Evolutionary conservation across 495 filamentous ascomycete species (phyloP).

Genomic region (Penicillium ucsense): DNA sequence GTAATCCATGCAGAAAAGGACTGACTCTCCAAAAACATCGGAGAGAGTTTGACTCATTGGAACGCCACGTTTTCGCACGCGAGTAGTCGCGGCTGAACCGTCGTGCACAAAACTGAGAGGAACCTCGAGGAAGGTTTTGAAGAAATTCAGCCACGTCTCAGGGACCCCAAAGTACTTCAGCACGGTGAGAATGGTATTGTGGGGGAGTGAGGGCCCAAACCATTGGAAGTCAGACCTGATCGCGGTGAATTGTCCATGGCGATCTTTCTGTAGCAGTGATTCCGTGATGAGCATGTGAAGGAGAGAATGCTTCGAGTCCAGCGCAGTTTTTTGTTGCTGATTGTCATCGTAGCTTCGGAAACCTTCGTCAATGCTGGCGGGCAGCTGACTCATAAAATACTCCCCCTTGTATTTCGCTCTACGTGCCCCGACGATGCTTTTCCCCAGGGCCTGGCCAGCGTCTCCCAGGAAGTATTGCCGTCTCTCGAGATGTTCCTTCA

Average conservation of each 20-base stretch:
- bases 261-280: slow-evolving; percentile 46
- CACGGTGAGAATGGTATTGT: slow-evolving; percentile 46
- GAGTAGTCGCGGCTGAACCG: slow-evolving; percentile 27
- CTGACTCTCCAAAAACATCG: slow-evolving; percentile 47
- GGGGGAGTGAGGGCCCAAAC: slow-evolving; percentile 52
- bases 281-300: slow-evolving; percentile 55
- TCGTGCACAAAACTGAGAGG: slow-evolving; percentile 52
- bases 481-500: slow-evolving; percentile 28
- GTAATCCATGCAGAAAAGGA: slow-evolving; percentile 59
- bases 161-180: slow-evolving; percentile 53
- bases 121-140: slow-evolving; percentile 47
- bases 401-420: slow-evolving; percentile 16
- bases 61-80: slow-evolving; percentile 44
- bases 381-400: slow-evolving; percentile 49
- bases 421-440: slow-evolving; percentile 28
- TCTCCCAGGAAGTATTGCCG: slow-evolving; percentile 39
- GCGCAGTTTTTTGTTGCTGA: slow-evolving; percentile 25
- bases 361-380: slow-evolving; percentile 14
- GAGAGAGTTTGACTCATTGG: slow-evolving; percentile 53
- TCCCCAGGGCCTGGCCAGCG: slow-evolving; percentile 10
- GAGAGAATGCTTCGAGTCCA: slow-evolving; percentile 50
- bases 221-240: slow-evolving; percentile 53
- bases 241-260: slow-evolving; percentile 49
- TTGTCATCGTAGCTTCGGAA: slow-evolving; percentile 25
- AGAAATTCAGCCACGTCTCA: slow-evolving; percentile 50